These are phyloP conservation scores for Citrullus mucosospermus DNA, from an alignment of 306 rosid species.

Conservation along the genomic window DNA sequence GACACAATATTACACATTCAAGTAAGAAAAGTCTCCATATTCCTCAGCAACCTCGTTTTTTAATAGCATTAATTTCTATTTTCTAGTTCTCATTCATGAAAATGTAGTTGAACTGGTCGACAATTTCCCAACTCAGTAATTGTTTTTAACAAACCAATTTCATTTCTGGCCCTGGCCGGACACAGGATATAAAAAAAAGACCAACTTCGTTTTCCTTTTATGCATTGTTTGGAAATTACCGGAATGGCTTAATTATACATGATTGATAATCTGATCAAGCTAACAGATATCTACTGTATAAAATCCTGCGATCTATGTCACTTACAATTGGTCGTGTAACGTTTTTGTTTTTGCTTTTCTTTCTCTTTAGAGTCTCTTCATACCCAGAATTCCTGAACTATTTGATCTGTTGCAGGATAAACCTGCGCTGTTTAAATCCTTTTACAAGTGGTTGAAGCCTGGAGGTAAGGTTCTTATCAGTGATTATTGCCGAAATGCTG, in stretches of 20 bases:
- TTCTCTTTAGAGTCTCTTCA: neutral
- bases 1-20: conserved; percentile 81
- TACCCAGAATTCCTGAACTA: neutral
- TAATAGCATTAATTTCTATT: neutral
- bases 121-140: neutral
- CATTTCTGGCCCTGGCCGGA: too few relatives aligned
- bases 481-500: conserved; percentile 68
- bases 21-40: conserved; percentile 29
- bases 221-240: neutral
- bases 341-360: neutral
- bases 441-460: conserved; percentile 88
- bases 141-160: neutral
- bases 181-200: too few relatives aligned
- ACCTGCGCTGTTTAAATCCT: conserved; percentile 57
- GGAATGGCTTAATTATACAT: neutral
- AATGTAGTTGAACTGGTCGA: neutral
- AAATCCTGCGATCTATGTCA: neutral
- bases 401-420: conserved; percentile 47
- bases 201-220: neutral
- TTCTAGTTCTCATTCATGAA: neutral
- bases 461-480: conserved; percentile 85
- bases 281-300: neutral
- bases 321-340: neutral
- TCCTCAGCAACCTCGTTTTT: neutral
- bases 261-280: neutral